phyloP scores from a whole-genome alignment of 2,329 filamentous ascomycete species.

The Talaromyces sp. region DNA sequence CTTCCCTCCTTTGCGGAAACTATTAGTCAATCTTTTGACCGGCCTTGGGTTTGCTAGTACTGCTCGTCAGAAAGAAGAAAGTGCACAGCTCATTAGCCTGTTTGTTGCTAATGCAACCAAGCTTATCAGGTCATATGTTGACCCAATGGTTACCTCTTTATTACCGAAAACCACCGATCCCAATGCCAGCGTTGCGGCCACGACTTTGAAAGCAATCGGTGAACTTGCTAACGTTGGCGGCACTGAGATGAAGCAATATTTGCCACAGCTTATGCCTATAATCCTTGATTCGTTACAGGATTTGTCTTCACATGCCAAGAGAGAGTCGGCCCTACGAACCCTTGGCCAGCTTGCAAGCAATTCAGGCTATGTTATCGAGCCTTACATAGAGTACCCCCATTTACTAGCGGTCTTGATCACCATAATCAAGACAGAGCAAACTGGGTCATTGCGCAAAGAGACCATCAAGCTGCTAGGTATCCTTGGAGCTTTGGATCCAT shows the following conservation, averaged over 20 bases:
- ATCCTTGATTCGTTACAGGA: slow-evolving; percentile 93
- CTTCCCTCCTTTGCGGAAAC: slow-evolving; percentile 89
- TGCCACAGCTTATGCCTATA: slow-evolving; percentile 87
- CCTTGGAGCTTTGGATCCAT: slow-evolving; percentile 88
- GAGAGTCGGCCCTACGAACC: slow-evolving; percentile 85
- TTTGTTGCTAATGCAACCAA: slow-evolving; percentile 89
- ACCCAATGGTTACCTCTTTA: slow-evolving; percentile 92
- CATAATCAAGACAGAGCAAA: slow-evolving; percentile 89
- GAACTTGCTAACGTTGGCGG: slow-evolving; percentile 92
- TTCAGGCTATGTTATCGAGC: slow-evolving; percentile 94
- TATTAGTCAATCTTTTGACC: slow-evolving; percentile 91
- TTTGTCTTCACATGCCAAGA: slow-evolving; percentile 81
- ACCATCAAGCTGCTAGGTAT: slow-evolving; percentile 97
- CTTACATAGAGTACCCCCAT: slow-evolving; percentile 91
- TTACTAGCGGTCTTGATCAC: slow-evolving; percentile 87
- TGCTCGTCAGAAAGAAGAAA: slow-evolving; percentile 91
- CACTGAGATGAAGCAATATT: slow-evolving; percentile 87
- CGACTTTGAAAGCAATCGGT: slow-evolving; percentile 90
- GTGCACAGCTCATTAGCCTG: slow-evolving; percentile 84
- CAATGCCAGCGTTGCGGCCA: slow-evolving; percentile 84
- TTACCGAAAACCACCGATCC: slow-evolving; percentile 84
- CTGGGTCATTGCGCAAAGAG: slow-evolving; percentile 79
- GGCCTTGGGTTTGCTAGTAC: slow-evolving; percentile 96
- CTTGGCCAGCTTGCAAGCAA: slow-evolving; percentile 91
- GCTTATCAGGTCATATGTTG: slow-evolving; percentile 92